phyloP scores from a whole-genome alignment of 352 stramenopile genomes.

The Lagenidium giganteum region DNA sequence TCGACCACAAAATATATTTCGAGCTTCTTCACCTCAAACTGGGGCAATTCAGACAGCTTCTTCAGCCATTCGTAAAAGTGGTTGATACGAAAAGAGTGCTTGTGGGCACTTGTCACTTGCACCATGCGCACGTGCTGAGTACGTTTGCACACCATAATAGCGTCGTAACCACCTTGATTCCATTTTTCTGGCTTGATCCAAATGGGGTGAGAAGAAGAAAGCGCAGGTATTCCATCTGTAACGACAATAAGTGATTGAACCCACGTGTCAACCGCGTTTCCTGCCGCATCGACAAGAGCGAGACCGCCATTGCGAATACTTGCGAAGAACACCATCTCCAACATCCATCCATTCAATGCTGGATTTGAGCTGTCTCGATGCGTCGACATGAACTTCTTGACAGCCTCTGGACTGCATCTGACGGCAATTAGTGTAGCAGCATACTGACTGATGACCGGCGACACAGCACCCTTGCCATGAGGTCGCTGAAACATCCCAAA shows the following conservation, averaged over 20 bases:
- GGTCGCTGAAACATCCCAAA: background rate
- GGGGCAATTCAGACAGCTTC: background rate
- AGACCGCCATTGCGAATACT: constrained; percentile 8
- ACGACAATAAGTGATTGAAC: background rate
- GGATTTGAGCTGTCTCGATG: constrained; percentile 5
- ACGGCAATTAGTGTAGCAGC: constrained; percentile 11
- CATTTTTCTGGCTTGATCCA: constrained; percentile 17
- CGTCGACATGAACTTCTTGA: constrained; percentile 6
- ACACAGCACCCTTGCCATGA: background rate
- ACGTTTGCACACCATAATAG: constrained; percentile 15
- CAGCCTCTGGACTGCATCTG: constrained; percentile 1
- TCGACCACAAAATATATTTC: constrained; percentile 2
- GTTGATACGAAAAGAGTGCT: constrained; percentile 13
- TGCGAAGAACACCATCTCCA: constrained; percentile 13
- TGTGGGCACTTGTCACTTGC: constrained; percentile 15
- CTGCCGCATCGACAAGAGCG: constrained; percentile 1
- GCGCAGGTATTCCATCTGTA: constrained; percentile 2
- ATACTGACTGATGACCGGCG: constrained; percentile 1
- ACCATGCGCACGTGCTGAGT: constrained; percentile 13
- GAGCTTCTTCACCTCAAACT: constrained; percentile 2
- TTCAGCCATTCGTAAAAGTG: constrained; percentile 7
- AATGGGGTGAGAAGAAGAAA: constrained; percentile 2
- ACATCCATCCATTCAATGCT: constrained; percentile 10
- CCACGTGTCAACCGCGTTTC: background rate
- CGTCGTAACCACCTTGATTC: constrained; percentile 20